These are phyloP conservation scores for Aureobasidium sp. DNA, from an alignment of 2,329 filamentous ascomycete genomes.

Conservation along the genomic window DNA sequence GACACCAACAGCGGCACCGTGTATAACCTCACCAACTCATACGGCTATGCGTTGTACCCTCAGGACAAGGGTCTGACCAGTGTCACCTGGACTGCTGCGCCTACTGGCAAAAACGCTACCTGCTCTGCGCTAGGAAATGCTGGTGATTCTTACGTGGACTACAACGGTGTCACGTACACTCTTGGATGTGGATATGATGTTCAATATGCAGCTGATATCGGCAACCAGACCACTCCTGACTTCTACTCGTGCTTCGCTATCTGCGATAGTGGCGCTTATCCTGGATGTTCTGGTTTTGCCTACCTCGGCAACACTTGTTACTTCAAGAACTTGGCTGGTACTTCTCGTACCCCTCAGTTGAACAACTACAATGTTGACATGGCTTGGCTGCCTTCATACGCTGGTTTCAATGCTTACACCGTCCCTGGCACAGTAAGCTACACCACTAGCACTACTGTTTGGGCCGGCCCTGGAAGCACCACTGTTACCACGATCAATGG, in stretches of 20 bases:
- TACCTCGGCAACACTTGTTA: conserved; percentile 17
- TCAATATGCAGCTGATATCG: conserved; percentile 16
- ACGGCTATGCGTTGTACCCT: conserved; percentile 17
- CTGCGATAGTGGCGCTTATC: conserved; percentile 13
- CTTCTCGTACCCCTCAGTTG: conserved; percentile 14
- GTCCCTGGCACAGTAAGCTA: not conserved
- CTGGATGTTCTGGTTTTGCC: conserved; percentile 17
- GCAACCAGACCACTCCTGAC: conserved; percentile 15
- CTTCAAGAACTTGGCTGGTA: conserved; percentile 17
- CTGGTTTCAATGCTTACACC: conserved; percentile 16
- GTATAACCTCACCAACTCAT: conserved; percentile 17
- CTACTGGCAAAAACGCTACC: conserved; percentile 14
- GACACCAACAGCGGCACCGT: not conserved
- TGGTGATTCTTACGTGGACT: conserved; percentile 7
- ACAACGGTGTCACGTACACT: conserved; percentile 15
- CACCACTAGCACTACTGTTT: conserved; percentile 15
- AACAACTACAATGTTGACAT: conserved; percentile 16
- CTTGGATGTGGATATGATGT: conserved; percentile 19
- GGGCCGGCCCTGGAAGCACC: conserved; percentile 7
- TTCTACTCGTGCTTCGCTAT: conserved; percentile 20
- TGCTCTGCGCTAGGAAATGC: conserved; percentile 15
- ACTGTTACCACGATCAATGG: conserved; percentile 13
- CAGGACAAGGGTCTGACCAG: conserved; percentile 14
- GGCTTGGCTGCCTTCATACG: conserved; percentile 17
- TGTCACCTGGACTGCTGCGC: conserved; percentile 15